Base-by-base conservation (phyloP, 106 monocot genomes). In the Agapanthus africanus region DNA sequence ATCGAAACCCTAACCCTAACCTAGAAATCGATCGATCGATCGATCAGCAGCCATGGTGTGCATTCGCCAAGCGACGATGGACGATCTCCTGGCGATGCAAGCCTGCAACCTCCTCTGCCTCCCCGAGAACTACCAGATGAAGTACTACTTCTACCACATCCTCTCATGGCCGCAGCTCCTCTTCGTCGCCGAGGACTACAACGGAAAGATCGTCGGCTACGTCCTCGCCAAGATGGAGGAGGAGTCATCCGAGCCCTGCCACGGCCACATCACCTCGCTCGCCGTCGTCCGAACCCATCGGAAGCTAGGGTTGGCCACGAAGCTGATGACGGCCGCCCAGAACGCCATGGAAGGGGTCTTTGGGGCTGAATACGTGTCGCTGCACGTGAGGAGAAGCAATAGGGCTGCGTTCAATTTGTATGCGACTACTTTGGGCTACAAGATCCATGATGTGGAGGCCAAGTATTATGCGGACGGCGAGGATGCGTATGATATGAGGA, bases 401-500 rank as follows among this genome's bases (percentile, higher is more conserved):
- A 69, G 88, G 33, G 88, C 88, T 11, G 88, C 88, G 7, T 76
- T 88, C 49, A 83, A 84, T 36, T 78, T 88, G 59, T 88, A 88
- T 74, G 76, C 78, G 7, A 81, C 44, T 22, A 76, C 76, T 18
- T 62, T 76, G 7, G 81, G 84, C 2, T 88, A 88, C 74, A 80
- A 81, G 78, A 88, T 81, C 67, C 79, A 84, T 38, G 88, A 88
- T 56, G 70, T 84, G 63, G 88, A 84, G 73, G 79, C 81, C 64
- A 88, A 88, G 77, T 88, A 88, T 67, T 88, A 88, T 46, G 84
- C 88, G 54, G 88, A 84, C 22, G 88, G 88, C 21, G 84, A 88
- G 76, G 88, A 88, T 39, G 88, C 88, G 7, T 88, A 88, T 21
- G 88, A 88, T 63, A 84, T 88, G 88, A 65, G 88, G 44, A 84